phyloP scores from a whole-genome alignment of 139 green algal species.

The Chlamydomonas schloesseri region DNA sequence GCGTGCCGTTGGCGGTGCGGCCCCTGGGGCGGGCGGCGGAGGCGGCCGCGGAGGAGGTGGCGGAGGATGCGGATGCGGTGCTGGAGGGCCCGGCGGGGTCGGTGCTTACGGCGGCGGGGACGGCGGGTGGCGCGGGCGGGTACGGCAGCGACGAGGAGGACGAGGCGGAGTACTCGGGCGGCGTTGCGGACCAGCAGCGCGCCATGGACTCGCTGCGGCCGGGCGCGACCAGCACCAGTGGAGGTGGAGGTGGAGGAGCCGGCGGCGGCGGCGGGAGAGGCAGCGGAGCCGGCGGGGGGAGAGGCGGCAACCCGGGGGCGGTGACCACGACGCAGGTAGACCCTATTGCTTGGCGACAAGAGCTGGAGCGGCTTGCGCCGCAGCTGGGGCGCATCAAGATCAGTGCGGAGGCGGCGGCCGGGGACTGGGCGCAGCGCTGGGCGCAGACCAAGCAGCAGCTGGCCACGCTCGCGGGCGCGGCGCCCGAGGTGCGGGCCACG shows the following conservation, averaged over 20 bases:
- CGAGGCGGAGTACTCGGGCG: slow-evolving; percentile 5
- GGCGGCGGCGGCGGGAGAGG: not conserved
- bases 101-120: not conserved
- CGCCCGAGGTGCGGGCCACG: not conserved
- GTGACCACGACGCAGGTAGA: slow-evolving; percentile 40
- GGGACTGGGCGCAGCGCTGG: slow-evolving; percentile 56
- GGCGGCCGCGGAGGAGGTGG: slow-evolving; percentile 37
- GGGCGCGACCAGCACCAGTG: slow-evolving; percentile 5
- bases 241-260: not conserved
- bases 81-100: slow-evolving; percentile 3
- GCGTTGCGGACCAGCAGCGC: not conserved
- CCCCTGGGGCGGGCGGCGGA: not conserved
- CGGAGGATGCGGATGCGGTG: not conserved
- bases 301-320: not conserved
- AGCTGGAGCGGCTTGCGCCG: slow-evolving; percentile 57
- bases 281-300: not conserved
- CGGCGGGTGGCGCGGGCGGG: not conserved
- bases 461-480: not conserved
- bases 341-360: slow-evolving; percentile 51
- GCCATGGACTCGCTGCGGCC: not conserved
- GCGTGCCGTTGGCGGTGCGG: slow-evolving; percentile 17
- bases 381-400: slow-evolving; percentile 51
- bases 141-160: not conserved
- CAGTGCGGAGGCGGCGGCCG: slow-evolving; percentile 7
- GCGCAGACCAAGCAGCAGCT: slow-evolving; percentile 35